Evolutionary conservation across 371 early-diverging fungal genomes (phyloP).

Genomic region (Actinomucor elegans): DNA sequence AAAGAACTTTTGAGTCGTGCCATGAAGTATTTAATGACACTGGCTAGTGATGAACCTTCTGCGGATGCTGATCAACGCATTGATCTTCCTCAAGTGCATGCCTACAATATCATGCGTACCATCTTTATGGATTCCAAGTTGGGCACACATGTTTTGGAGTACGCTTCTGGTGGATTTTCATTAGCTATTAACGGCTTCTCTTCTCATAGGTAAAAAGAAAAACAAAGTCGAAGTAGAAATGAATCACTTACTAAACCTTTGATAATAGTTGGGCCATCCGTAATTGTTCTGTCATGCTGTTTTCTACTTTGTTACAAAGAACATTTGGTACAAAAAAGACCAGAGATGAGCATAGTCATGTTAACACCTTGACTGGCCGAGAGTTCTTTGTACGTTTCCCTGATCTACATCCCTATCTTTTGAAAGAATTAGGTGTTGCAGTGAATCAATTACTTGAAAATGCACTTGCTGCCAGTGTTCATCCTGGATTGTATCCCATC

Average conservation of each 20-base stretch:
- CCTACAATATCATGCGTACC: slow-evolving; percentile 83
- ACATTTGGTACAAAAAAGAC: slow-evolving; percentile 83
- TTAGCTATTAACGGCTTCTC: slow-evolving; percentile 80
- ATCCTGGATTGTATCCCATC: slow-evolving; percentile 79
- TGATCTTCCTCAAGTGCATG: slow-evolving; percentile 86
- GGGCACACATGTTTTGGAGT: slow-evolving; percentile 69
- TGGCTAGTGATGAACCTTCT: slow-evolving; percentile 55
- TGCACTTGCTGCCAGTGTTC: slow-evolving; percentile 51
- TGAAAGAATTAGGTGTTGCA: slow-evolving; percentile 67
- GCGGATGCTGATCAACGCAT: slow-evolving; percentile 55
- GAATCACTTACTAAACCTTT: not conserved
- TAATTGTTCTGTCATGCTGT: slow-evolving; percentile 93
- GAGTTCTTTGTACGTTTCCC: slow-evolving; percentile 92
- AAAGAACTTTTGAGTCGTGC: slow-evolving; percentile 64
- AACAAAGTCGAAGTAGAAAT: not conserved
- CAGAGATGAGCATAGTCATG: slow-evolving; percentile 66
- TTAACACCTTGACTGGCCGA: slow-evolving; percentile 82
- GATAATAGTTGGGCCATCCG: slow-evolving; percentile 82
- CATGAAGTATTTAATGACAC: slow-evolving; percentile 65
- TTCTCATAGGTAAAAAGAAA: slow-evolving; percentile 54
- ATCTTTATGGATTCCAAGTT: slow-evolving; percentile 83
- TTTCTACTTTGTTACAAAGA: slow-evolving; percentile 80
- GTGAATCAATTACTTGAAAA: slow-evolving; percentile 58
- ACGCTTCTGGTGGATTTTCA: slow-evolving; percentile 73
- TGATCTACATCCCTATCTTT: slow-evolving; percentile 72